A percentile compares a stretch with the other conserved stretches of the same genome.
Evolutionary conservation across 2,329 filamentous ascomycete genomes (phyloP).

Genomic region (Cladosporium phlei): DNA sequence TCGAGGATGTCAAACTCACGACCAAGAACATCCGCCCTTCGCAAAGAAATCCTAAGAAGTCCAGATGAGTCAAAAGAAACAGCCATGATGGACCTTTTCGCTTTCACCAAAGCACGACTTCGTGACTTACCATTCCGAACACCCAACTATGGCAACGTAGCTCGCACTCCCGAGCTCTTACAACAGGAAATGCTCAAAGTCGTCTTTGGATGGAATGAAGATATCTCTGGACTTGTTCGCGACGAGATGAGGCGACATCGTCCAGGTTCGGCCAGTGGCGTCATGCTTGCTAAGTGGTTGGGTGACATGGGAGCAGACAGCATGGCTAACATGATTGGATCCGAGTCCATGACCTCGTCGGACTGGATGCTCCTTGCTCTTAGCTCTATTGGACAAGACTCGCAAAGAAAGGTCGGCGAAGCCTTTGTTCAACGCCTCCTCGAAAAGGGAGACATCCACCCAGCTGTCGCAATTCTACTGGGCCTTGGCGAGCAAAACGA

Average conservation of each 20-base stretch:
- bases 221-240: constrained; percentile 72
- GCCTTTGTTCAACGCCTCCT: constrained; percentile 86
- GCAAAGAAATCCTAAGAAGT: constrained; percentile 74
- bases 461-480: constrained; percentile 85
- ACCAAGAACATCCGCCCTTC: constrained; percentile 61
- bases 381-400: constrained; percentile 71
- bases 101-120: constrained; percentile 73
- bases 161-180: constrained; percentile 61
- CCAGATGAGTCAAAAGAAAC: constrained; percentile 60
- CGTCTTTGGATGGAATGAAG: constrained; percentile 91
- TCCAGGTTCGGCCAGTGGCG: constrained; percentile 67
- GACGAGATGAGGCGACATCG: constrained; percentile 78
- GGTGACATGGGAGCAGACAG: constrained; percentile 78
- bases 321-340: constrained; percentile 68
- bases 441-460: constrained; percentile 84
- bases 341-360: constrained; percentile 82
- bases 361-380: constrained; percentile 97
- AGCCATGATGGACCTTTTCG: constrained; percentile 71
- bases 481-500: constrained; percentile 90
- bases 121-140: constrained; percentile 78
- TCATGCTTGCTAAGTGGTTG: constrained; percentile 88
- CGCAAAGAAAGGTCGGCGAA: constrained; percentile 84
- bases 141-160: constrained; percentile 48
- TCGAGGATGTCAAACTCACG: constrained; percentile 30
- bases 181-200: constrained; percentile 86